Evolutionary conservation across 371 early-diverging fungal species (phyloP), one percentile per base, ranked within the genome.

Genomic region (Mortierella sp.): DNA sequence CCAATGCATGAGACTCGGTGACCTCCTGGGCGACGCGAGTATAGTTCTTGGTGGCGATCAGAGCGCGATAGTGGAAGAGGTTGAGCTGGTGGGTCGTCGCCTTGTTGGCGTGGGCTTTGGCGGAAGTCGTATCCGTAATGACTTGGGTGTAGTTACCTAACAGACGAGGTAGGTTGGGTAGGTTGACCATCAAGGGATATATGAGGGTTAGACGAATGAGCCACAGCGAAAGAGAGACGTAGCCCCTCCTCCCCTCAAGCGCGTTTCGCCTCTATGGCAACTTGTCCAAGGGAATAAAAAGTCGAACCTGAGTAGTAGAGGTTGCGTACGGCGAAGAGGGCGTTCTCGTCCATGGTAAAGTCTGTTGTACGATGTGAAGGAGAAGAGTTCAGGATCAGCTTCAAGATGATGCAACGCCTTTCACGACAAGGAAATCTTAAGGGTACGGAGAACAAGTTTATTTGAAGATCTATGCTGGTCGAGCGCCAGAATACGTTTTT

Each of bases 11-110:
- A 27, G 55, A 24, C 42, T 68, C 64, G 7, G 61, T 69, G 63
- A 74, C 69, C 62, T 74, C 76, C 54, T 74, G 76, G 21, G 76
- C 76, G 51, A 74, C 76, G 28, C 69, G 69, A 23, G 65, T 41
- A 64, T 74, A 74, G 53, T 74, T 53, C 64, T 74, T 74, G 52
- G 47, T 54, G 46, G 76, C 76, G 55, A 74, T 69, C 58, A 74
- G 42, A 7, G 76, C 38, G 21, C 69, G 69, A 62, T 54, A 74
- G 30, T 61, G 70, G 47, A 65, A 74, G 34, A 69, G 66, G 70
- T 68, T 64, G 50, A 69, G 65, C 45, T 74, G 65, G 31, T 74
- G 76, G 42, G 54, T 26, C 14, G 76, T 74, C 13, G 52, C 28
- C 27, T 60, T 49, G 27, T 55, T 61, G 16, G 70, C 70, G 16